phyloP scores from a whole-genome alignment of 2,329 filamentous ascomycete genomes.

The Zopfia rhizophila region DNA sequence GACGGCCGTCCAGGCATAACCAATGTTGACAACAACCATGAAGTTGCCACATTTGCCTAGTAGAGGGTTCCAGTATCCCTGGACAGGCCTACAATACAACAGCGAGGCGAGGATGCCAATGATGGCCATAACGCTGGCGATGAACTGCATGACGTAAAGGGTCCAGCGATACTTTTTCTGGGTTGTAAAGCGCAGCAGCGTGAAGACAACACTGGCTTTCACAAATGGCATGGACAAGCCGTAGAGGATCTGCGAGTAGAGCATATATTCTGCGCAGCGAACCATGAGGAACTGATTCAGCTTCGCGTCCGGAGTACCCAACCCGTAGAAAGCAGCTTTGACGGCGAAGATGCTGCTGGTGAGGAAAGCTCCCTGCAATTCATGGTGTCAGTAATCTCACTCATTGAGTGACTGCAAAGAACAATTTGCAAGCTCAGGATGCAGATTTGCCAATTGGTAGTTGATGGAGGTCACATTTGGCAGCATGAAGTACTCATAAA shows the following conservation, averaged over 20 bases:
- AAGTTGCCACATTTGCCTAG: slow-evolving; percentile 2
- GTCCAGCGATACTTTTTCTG: slow-evolving; percentile 2
- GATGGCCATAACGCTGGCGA: neutral
- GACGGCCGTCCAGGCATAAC: slow-evolving; percentile 3
- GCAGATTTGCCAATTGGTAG: no score
- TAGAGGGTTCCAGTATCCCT: slow-evolving; percentile 2
- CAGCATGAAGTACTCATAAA: no score
- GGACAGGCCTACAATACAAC: slow-evolving; percentile 1
- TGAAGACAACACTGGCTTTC: slow-evolving; percentile 1
- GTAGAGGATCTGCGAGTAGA: slow-evolving; percentile 1
- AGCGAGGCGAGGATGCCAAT: slow-evolving; percentile 3
- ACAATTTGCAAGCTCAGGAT: no score
- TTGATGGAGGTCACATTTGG: no score
- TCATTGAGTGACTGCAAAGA: no score
- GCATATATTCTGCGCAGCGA: slow-evolving; percentile 2
- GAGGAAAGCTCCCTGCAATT: neutral
- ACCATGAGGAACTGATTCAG: neutral
- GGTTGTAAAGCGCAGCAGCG: slow-evolving; percentile 1
- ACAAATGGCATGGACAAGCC: slow-evolving; percentile 4
- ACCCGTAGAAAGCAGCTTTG: slow-evolving; percentile 2
- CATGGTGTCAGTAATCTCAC: no score
- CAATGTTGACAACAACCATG: slow-evolving; percentile 2
- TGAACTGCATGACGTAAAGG: slow-evolving; percentile 1
- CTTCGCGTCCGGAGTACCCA: neutral
- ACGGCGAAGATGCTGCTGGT: neutral